A percentile compares a stretch with the other conserved stretches of the same genome.
Evolutionary conservation across 139 green algal species (phyloP).

Genomic region (Tetraselmis chui): DNA sequence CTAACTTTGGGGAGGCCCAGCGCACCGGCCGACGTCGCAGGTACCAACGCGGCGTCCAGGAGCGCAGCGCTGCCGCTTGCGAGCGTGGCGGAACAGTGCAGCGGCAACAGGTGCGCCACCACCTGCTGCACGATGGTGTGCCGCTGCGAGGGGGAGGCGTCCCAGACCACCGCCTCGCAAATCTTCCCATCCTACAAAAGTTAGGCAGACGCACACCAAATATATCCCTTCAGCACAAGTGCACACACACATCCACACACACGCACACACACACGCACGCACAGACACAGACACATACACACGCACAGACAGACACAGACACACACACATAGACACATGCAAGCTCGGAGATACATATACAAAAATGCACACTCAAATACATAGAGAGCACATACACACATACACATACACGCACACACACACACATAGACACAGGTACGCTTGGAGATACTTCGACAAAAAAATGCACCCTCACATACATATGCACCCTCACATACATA

Average conservation of each 20-base stretch:
- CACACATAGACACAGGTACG: no score
- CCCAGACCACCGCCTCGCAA: constrained; percentile 68
- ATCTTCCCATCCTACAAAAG: constrained; percentile 60
- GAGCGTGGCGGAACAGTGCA: constrained; percentile 38
- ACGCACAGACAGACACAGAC: no score
- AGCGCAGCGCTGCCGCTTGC: constrained; percentile 22
- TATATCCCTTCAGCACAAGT: background rate
- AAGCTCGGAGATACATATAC: no score
- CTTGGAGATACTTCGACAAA: no score
- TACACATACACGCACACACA: no score
- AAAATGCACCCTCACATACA: background rate
- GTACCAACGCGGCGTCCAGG: constrained; percentile 41
- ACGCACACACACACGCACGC: no score
- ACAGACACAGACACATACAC: no score
- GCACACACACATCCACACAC: no score
- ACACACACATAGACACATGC: no score
- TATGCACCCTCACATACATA: constrained; percentile 7
- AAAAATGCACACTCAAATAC: no score
- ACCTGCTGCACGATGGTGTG: constrained; percentile 53
- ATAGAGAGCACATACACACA: no score
- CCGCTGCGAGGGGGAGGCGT: constrained; percentile 25
- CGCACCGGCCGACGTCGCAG: background rate
- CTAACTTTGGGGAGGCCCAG: no score
- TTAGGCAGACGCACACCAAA: background rate
- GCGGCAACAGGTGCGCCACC: constrained; percentile 30